A percentile compares a stretch with the other conserved stretches of the same genome.
Conservation (phyloP, 2,329 filamentous ascomycete genomes). For the Fusarium brachygibbosum region DNA sequence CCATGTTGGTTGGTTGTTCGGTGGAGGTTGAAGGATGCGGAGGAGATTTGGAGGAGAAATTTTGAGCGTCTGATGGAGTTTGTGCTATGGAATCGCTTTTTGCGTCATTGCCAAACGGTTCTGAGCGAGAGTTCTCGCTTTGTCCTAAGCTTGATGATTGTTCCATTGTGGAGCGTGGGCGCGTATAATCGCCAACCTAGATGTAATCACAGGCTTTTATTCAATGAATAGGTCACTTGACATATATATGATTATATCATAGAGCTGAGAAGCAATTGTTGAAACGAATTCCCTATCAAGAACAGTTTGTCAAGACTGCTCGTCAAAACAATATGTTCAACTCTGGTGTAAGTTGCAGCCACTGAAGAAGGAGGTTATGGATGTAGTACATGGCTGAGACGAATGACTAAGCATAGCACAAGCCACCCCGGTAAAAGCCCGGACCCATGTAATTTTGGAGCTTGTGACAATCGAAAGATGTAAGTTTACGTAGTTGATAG, state of each 20-base stretch:
- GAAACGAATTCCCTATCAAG: neutral
- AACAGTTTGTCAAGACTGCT: conserved; percentile 19
- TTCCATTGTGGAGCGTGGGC: conserved; percentile 47
- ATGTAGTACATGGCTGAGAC: conserved; percentile 13
- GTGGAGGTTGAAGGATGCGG: conserved; percentile 51
- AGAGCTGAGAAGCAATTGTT: conserved; percentile 1
- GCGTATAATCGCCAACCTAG: conserved; percentile 12
- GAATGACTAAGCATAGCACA: conserved; percentile 44
- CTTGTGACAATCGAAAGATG: conserved; percentile 48
- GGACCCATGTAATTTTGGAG: conserved; percentile 44
- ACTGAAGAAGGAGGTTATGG: conserved; percentile 14
- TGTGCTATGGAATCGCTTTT: conserved; percentile 46
- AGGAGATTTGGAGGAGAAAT: conserved; percentile 48
- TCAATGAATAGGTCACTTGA: conserved; percentile 36
- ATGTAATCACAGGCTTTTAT: conserved; percentile 13
- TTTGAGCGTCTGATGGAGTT: conserved; percentile 35
- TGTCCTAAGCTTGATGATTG: conserved; percentile 43
- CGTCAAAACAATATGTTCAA: neutral
- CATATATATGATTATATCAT: conserved; percentile 21
- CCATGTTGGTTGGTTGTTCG: conserved; percentile 49
- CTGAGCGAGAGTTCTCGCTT: conserved; percentile 49
- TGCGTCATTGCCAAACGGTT: conserved; percentile 46
- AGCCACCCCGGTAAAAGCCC: conserved; percentile 46
- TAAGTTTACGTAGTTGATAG: conserved; percentile 43
- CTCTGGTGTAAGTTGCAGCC: conserved; percentile 30